These are phyloP conservation scores for Brasenia schreberi DNA, from an alignment of 164 flowering plant species.

Conservation along the genomic window DNA sequence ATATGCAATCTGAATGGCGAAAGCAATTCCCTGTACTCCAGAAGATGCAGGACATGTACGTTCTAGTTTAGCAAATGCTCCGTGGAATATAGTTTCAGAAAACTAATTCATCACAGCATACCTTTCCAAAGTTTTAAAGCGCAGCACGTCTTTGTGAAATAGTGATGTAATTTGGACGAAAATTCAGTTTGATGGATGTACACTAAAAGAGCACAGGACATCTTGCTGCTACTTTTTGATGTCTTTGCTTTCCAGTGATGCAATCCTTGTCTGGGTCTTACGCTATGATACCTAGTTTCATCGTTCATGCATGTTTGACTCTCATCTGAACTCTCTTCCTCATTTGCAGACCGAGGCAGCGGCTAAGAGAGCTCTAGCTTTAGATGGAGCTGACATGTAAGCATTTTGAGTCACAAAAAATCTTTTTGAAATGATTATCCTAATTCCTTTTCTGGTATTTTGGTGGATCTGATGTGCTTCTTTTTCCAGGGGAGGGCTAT, in stretches of 20 bases:
- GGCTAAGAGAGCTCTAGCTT: constrained; percentile 75
- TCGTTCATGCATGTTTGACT: neutral
- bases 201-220: too few relatives aligned
- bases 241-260: neutral
- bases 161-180: too few relatives aligned
- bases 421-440: neutral
- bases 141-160: too few relatives aligned
- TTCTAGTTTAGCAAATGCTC: too few relatives aligned
- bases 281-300: neutral
- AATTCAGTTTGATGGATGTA: too few relatives aligned
- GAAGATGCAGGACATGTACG: too few relatives aligned
- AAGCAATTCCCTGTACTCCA: too few relatives aligned
- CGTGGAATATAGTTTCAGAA: too few relatives aligned
- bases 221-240: too few relatives aligned
- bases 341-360: constrained; percentile 84
- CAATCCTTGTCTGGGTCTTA: neutral
- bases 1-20: too few relatives aligned
- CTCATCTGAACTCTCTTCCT: constrained; percentile 2
- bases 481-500: constrained; percentile 75
- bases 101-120: too few relatives aligned
- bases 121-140: too few relatives aligned
- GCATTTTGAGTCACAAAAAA: constrained; percentile 10
- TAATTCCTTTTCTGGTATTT: neutral
- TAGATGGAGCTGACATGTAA: constrained; percentile 92
- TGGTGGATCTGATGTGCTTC: neutral